These are phyloP conservation scores for Mycena citricolor DNA, from an alignment of 1,284 basidiomycete species.

Conservation along the genomic window DNA sequence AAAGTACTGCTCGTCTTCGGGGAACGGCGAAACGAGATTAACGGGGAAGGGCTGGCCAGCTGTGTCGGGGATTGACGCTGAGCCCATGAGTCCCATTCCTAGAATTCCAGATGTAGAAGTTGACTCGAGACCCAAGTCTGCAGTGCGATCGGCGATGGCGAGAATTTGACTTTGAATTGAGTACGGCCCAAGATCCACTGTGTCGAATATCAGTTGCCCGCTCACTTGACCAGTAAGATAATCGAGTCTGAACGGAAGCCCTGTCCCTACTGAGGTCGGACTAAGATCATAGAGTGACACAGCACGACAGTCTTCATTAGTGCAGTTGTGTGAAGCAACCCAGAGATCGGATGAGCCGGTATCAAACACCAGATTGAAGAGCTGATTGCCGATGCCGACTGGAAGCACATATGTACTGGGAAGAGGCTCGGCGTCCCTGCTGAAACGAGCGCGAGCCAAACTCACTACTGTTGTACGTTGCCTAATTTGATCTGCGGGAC, in stretches of 20 bases:
- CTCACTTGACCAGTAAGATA: constrained; percentile 50
- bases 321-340: constrained; percentile 37
- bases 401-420: constrained; percentile 13
- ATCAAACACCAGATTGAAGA: constrained; percentile 11
- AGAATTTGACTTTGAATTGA: constrained; percentile 36
- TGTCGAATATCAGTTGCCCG: constrained; percentile 45
- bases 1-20: constrained; percentile 45
- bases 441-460: background rate
- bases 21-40: constrained; percentile 47
- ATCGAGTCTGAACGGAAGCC: constrained; percentile 38
- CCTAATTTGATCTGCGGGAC: constrained; percentile 8
- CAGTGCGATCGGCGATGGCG: constrained; percentile 45
- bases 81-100: constrained; percentile 51
- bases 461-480: constrained; percentile 18
- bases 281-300: constrained; percentile 34
- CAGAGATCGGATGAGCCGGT: constrained; percentile 31
- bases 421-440: too few species aligned
- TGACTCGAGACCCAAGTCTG: constrained; percentile 43
- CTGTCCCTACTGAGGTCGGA: constrained; percentile 33
- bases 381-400: constrained; percentile 2
- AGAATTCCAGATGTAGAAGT: constrained; percentile 59
- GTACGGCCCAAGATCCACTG: constrained; percentile 43
- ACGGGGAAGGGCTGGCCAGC: constrained; percentile 46
- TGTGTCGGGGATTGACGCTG: constrained; percentile 46
- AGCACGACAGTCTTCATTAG: constrained; percentile 32